Evolutionary conservation across 2,329 filamentous ascomycete species (phyloP).

Genomic region (Neobulgaria alba): DNA sequence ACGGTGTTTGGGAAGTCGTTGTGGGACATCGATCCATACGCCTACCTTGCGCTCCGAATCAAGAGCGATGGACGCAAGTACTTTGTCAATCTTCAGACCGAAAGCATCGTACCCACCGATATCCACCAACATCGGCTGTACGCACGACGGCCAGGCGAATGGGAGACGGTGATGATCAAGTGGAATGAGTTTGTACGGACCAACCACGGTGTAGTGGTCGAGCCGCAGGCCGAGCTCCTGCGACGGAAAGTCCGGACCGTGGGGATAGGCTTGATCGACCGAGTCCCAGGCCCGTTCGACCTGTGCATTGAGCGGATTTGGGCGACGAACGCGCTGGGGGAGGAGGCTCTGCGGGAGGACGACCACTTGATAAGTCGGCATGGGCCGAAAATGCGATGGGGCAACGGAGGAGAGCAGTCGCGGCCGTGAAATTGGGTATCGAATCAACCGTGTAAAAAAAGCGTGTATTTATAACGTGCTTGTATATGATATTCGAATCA

Average conservation of each 20-base stretch:
- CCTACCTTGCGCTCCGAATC: constrained; percentile 77
- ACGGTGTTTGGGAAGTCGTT: constrained; percentile 80
- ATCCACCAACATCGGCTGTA: constrained; percentile 91
- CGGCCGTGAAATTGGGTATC: no score
- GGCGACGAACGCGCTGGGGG: constrained; percentile 61
- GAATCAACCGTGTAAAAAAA: no score
- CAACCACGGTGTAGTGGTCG: constrained; percentile 83
- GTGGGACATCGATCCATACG: constrained; percentile 87
- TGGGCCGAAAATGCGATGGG: no score
- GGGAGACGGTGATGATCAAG: constrained; percentile 90
- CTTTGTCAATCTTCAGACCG: constrained; percentile 91
- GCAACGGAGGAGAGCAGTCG: no score
- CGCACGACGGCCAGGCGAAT: constrained; percentile 67
- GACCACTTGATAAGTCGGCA: no score
- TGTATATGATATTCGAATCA: no score
- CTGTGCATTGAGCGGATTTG: constrained; percentile 79
- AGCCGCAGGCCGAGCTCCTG: constrained; percentile 86
- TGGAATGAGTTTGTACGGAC: constrained; percentile 93
- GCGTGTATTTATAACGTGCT: no score
- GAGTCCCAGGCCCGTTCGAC: constrained; percentile 81
- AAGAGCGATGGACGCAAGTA: constrained; percentile 89
- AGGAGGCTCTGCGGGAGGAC: constrained; percentile 21
- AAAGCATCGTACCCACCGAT: constrained; percentile 89
- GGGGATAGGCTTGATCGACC: constrained; percentile 82
- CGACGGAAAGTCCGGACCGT: constrained; percentile 77